Conservation (phyloP, 371 early-diverging fungal genomes). For the Haplosporangium sp. region DNA sequence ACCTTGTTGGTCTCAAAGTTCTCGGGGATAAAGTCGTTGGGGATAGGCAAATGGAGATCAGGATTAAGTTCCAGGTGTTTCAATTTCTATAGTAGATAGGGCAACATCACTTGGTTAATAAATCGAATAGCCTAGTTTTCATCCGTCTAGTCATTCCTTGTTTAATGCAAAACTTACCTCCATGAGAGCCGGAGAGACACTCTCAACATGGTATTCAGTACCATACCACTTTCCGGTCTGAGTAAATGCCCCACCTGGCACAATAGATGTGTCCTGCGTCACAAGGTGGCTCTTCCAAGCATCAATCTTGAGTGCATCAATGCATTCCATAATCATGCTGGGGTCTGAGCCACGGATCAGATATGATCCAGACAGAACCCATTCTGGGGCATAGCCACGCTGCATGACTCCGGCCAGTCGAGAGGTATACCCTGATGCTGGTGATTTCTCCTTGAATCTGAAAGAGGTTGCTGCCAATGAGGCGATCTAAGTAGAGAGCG, state of each 20-base stretch:
- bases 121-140: background rate
- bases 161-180: conserved; percentile 56
- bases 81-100: conserved; percentile 56
- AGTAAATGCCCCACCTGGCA: conserved; percentile 62
- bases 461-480: conserved; percentile 78
- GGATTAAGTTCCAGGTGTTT: conserved; percentile 58
- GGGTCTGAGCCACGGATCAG: conserved; percentile 72
- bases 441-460: conserved; percentile 86
- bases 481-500: conserved; percentile 52
- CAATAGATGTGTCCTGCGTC: conserved; percentile 47
- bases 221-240: conserved; percentile 83
- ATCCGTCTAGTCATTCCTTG: background rate
- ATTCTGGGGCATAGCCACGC: conserved; percentile 73
- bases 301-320: conserved; percentile 72
- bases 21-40: conserved; percentile 88
- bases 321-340: conserved; percentile 66
- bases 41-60: conserved; percentile 76
- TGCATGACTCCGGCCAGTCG: conserved; percentile 73
- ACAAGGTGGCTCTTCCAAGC: conserved; percentile 64
- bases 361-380: conserved; percentile 77
- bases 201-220: conserved; percentile 82
- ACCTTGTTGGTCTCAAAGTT: conserved; percentile 72
- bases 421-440: conserved; percentile 69
- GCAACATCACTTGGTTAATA: background rate
- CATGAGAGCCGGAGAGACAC: conserved; percentile 65